phyloP scores from a whole-genome alignment of 1,139 yeast species.

The Arxiozyma heterogenica region DNA sequence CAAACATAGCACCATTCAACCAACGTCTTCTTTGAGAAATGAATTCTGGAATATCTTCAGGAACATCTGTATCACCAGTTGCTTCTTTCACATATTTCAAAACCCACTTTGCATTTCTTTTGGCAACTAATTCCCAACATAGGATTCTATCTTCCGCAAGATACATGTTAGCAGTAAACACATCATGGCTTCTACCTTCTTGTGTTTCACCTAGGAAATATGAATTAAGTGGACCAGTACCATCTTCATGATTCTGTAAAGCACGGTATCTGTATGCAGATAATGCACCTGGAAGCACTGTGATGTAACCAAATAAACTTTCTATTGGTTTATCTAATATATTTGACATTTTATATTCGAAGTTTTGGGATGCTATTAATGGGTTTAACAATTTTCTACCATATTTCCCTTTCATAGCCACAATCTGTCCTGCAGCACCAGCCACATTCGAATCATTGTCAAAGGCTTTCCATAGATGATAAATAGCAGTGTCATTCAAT shows the following conservation, averaged over 20 bases:
- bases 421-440: conserved; percentile 96
- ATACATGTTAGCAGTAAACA: conserved; percentile 94
- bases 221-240: conserved; percentile 83
- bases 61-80: conserved; percentile 96
- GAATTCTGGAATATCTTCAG: conserved; percentile 82
- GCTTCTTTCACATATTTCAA: conserved; percentile 88
- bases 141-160: conserved; percentile 94
- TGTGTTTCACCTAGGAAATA: conserved; percentile 84
- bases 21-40: conserved; percentile 94
- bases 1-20: conserved; percentile 96
- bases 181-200: conserved; percentile 51
- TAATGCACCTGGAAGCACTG: conserved; percentile 92
- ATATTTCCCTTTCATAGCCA: conserved; percentile 83
- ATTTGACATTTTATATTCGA: conserved; percentile 93
- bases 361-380: conserved; percentile 90
- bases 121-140: conserved; percentile 96
- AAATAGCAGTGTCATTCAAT: conserved; percentile 75
- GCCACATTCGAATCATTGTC: conserved; percentile 94
- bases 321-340: conserved; percentile 92
- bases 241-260: conserved; percentile 72
- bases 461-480: conserved; percentile 93
- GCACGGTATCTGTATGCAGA: conserved; percentile 93
- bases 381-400: conserved; percentile 80
- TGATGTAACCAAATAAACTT: conserved; percentile 83
- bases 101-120: conserved; percentile 80